Base-by-base conservation (phyloP, 495 filamentous ascomycete genomes). In the Delitschia confertaspora region DNA sequence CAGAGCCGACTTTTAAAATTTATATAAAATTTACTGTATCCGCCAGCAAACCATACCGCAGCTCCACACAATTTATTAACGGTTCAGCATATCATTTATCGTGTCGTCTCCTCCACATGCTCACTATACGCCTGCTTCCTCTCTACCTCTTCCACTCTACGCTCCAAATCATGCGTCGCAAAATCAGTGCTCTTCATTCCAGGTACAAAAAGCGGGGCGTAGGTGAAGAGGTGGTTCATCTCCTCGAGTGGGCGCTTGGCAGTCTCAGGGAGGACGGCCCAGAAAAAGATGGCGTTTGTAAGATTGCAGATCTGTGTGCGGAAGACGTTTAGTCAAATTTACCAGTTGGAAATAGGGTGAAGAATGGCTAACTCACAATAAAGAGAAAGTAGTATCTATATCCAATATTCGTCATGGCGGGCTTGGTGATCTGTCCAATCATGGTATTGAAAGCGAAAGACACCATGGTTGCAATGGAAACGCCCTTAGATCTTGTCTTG, bases 361-460 rank as follows among this genome's bases (percentile, higher is more conserved):
- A 23, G 24, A 6, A 13, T 14, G 17, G 18, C 3, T n/a, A 4
- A 41, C 55, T 55, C 55, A 60, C 67, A 49, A 75, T 65, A 51
- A 80, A 81, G 7, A 80, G 44, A 36, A 70, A 64, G 53, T 78
- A 80, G 49, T 62, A 81, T 23, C 56, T 53, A 54, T 72, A 81
- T 0, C 66, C 56, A 8, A 74, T 58, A 10, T 59, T 53, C 1
- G 62, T 62, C 61, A 82, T 74, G 0, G 77, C 78, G 38, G 74
- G 69, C 23, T 69, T 69, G 2, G 75, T 82, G n/a, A 82, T 68
- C 53, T 83, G 79, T 0, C 79, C 77, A 41, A 83, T 83, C 69
- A 83, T 74, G 7, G 79, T 83, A 63, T 83, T 83, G 65, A 83
- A 82, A 4, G 77, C 78, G 55, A 78, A 82, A 24, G 67, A 71